Conservation (phyloP, 2,329 filamentous ascomycete species). For the Trichoderma oligosporum region DNA sequence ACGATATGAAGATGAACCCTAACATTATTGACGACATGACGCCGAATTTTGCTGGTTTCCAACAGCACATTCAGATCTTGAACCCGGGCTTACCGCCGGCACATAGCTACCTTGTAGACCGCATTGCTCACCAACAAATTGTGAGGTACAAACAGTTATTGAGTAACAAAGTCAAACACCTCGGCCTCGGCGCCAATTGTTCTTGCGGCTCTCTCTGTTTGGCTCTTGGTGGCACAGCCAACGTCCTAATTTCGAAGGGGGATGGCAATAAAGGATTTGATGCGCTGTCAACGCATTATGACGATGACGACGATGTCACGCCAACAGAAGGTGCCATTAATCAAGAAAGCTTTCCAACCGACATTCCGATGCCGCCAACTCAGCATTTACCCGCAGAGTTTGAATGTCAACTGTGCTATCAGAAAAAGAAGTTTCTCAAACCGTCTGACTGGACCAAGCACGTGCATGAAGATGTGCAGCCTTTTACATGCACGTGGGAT, state of each 20-base stretch:
- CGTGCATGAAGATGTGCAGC: constrained; percentile 88
- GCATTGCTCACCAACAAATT: constrained; percentile 77
- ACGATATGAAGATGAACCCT: constrained; percentile 59
- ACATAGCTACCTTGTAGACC: constrained; percentile 65
- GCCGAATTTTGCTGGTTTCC: constrained; percentile 73
- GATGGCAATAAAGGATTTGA: constrained; percentile 45
- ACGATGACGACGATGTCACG: constrained; percentile 60
- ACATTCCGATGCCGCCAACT: constrained; percentile 79
- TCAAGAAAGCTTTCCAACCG: constrained; percentile 70
- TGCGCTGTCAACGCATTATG: constrained; percentile 49
- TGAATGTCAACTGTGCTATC: constrained; percentile 85
- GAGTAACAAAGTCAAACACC: constrained; percentile 66
- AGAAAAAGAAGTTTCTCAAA: constrained; percentile 79
- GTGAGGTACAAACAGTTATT: constrained; percentile 75
- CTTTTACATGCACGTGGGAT: constrained; percentile 88
- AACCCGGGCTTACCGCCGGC: constrained; percentile 64
- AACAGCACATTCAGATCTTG: constrained; percentile 64
- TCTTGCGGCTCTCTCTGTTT: constrained; percentile 60
- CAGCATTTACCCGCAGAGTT: constrained; percentile 76
- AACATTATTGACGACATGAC: constrained; percentile 64
- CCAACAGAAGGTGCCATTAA: constrained; percentile 65
- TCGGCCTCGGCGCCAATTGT: constrained; percentile 59
- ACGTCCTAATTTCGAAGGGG: constrained; percentile 57
- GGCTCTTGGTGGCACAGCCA: constrained; percentile 62
- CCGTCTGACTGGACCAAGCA: constrained; percentile 97